These are phyloP conservation scores for Cladosporium velox DNA, from an alignment of 2,329 filamentous ascomycete species.

Conservation along the genomic window DNA sequence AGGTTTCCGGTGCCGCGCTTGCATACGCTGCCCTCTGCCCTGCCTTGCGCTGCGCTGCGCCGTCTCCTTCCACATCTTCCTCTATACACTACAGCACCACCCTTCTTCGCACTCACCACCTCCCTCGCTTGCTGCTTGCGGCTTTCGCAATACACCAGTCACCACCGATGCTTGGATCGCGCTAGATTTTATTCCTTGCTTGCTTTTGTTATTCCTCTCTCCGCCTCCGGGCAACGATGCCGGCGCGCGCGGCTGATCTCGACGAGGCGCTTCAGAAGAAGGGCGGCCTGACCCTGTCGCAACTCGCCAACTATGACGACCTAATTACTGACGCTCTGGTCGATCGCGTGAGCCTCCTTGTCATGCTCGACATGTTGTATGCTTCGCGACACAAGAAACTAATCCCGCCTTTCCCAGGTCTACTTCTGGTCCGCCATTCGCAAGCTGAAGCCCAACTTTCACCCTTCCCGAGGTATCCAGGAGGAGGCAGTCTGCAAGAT, in stretches of 20 bases:
- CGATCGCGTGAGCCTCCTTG: conserved; percentile 72
- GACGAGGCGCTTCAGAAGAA: conserved; percentile 57
- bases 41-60: not conserved
- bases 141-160: not conserved
- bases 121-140: conserved; percentile 4
- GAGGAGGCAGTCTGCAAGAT: conserved; percentile 63
- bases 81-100: not conserved
- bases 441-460: conserved; percentile 88
- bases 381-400: not conserved
- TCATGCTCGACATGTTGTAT: not conserved
- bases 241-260: conserved; percentile 37
- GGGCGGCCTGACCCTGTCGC: conserved; percentile 78
- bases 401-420: conserved; percentile 57
- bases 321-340: conserved; percentile 92
- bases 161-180: not conserved
- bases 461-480: conserved; percentile 75
- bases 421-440: conserved; percentile 97
- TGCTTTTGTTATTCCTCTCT: not conserved
- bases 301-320: conserved; percentile 92
- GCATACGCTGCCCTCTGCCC: not conserved
- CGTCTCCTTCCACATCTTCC: not conserved
- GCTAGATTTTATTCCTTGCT: not conserved
- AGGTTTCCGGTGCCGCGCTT: not conserved
- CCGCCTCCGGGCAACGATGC: conserved; percentile 13
- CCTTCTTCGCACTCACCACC: not conserved